A percentile compares a stretch with the other conserved stretches of the same genome.
Evolutionary conservation across 1,284 basidiomycete species (phyloP).

Genomic region (Ustilago tritici): DNA sequence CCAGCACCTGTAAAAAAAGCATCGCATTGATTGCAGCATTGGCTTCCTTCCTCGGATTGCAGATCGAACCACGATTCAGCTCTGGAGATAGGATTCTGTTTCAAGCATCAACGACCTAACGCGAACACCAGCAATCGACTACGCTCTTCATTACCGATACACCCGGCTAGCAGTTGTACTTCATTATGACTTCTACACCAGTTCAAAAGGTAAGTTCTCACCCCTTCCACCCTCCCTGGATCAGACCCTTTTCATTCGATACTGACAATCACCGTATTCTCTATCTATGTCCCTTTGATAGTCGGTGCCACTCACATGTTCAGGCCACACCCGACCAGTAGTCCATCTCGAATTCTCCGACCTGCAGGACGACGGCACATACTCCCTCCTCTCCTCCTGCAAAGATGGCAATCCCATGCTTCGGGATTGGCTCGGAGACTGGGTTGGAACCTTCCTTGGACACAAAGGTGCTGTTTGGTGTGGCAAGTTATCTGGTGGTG

Average conservation of each 20-base stretch:
- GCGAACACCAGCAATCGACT: too few relatives aligned
- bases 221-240: background rate
- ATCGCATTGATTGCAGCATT: too few relatives aligned
- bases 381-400: constrained; percentile 67
- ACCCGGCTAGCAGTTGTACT: background rate
- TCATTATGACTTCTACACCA: constrained; percentile 38
- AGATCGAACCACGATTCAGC: too few relatives aligned
- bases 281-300: constrained; percentile 3
- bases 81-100: too few relatives aligned
- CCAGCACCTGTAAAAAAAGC: too few relatives aligned
- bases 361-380: constrained; percentile 74
- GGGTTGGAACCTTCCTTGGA: constrained; percentile 96
- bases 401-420: constrained; percentile 70
- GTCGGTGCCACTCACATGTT: constrained; percentile 72
- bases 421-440: constrained; percentile 80
- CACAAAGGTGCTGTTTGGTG: constrained; percentile 99
- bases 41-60: too few relatives aligned
- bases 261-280: too few relatives aligned
- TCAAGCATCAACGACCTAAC: too few relatives aligned
- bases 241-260: background rate
- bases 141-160: too few relatives aligned
- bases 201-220: constrained; percentile 28
- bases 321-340: constrained; percentile 79
- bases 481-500: constrained; percentile 84
- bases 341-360: constrained; percentile 93